Evolutionary conservation across 1,284 basidiomycete species (phyloP), one percentile per base, ranked within the genome.

Genomic region (Ceratorhiza oryzae-sativae): DNA sequence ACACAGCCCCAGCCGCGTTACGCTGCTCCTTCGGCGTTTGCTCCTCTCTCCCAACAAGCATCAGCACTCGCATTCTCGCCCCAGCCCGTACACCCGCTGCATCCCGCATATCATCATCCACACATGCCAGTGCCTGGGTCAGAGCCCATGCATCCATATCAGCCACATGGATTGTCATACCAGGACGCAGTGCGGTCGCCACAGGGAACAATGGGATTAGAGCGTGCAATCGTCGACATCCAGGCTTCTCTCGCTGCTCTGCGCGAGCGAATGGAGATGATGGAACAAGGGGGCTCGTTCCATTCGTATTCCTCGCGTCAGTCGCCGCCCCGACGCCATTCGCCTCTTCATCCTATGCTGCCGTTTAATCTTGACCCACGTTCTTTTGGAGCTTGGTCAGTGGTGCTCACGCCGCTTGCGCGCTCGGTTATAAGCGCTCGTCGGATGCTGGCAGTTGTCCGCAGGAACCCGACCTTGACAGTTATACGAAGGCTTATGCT

Each of bases 221-320:
- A 94, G 78, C 85, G 86, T 65, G 91, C 90, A 0, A 82, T 97
- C 12, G 92, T 95, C 79, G 89, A 87, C 75, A 87, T 95, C 71
- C 96, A 98, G 79, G 90, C 91, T 0, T 93, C 95, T 72, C 83
- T 98, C 8, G 91, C 93, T 0, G 95, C 95, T 0, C 85, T 98
- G 45, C 91, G 90, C 41, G 96, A 98, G 80, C 89, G 96, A 12
- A 83, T 98, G 32, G 90, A 93, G 75, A 84, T 85, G 5, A 81
- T 96, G 20, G 94, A 96, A 75, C 49, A 71, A 20, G 71, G 67
- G 1, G 63, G 70, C n/a, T 61, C 72, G 25, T 61, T 34, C 15
- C 59, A 63, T 18, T 71, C 73, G 25, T 25, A 41, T 23, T 27
- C 65, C 15, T 32, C 48, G 32, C 59, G 46, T 48, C 61, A 49